Conservation (phyloP, 148 eudicot genomes). For the Bassia scoparia region DNA sequence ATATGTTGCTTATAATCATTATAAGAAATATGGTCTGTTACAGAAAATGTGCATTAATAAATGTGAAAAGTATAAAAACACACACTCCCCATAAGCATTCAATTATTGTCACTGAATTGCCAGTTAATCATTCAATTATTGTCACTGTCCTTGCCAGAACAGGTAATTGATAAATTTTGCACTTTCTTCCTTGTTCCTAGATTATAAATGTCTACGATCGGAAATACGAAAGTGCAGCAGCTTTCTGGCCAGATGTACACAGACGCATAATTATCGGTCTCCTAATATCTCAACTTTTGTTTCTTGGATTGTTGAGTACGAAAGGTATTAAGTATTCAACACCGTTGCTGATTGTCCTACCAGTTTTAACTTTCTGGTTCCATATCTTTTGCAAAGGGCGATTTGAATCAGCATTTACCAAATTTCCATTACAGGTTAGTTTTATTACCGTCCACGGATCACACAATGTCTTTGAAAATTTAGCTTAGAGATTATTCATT, state of each 20-base stretch:
- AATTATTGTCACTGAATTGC: too few relatives aligned
- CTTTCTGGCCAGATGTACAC: conserved; percentile 95
- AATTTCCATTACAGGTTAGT: conserved; percentile 71
- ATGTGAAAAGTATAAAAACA: too few relatives aligned
- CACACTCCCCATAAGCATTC: too few relatives aligned
- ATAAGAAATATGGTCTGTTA: too few relatives aligned
- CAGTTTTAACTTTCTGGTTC: conserved; percentile 83
- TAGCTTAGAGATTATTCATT: too few relatives aligned
- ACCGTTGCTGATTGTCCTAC: conserved; percentile 65
- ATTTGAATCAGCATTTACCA: conserved; percentile 70
- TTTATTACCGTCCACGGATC: neutral
- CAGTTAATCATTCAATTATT: too few relatives aligned
- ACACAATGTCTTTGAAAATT: neutral
- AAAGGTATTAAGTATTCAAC: conserved; percentile 43
- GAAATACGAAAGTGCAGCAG: conserved; percentile 87
- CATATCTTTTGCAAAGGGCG: conserved; percentile 81
- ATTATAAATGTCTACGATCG: conserved; percentile 87
- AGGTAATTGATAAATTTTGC: too few relatives aligned
- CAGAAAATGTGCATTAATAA: too few relatives aligned
- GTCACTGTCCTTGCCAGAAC: too few relatives aligned
- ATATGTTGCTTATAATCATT: too few relatives aligned
- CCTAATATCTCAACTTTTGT: conserved; percentile 66
- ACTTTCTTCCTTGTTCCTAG: conserved; percentile 35
- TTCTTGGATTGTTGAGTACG: conserved; percentile 76
- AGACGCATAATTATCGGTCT: conserved; percentile 64